Conservation (phyloP, 179 eudicot genomes). For the Nepenthes alata region DNA sequence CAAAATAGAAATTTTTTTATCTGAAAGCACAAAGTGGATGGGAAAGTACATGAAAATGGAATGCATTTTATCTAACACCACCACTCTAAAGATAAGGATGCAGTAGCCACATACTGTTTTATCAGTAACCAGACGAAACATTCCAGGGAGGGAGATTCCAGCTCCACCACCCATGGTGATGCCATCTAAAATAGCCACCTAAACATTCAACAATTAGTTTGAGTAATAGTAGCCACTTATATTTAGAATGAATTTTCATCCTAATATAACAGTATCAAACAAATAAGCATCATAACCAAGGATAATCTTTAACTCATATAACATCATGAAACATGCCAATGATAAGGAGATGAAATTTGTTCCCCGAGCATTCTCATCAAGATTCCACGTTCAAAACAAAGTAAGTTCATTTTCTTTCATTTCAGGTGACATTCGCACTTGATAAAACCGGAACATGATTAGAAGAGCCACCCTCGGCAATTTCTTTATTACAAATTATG, state of each 20-base stretch:
- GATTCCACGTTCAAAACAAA: too few species aligned
- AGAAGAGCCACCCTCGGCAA: too few species aligned
- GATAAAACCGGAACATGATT: too few species aligned
- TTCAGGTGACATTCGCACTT: not conserved
- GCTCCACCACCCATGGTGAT: conserved; percentile 81
- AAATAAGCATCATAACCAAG: not conserved
- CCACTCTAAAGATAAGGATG: conserved; percentile 1
- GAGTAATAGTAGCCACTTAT: not conserved
- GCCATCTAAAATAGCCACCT: conserved; percentile 92
- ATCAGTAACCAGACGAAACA: conserved; percentile 82
- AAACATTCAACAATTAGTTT: conserved; percentile 8
- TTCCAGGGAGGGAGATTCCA: conserved; percentile 83
- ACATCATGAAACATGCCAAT: too few species aligned
- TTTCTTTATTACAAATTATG: too few species aligned
- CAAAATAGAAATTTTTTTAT: not conserved
- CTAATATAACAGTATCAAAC: not conserved
- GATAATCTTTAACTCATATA: not conserved
- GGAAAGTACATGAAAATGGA: not conserved
- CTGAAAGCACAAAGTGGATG: not conserved
- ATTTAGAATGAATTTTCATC: not conserved
- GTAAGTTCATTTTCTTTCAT: too few species aligned
- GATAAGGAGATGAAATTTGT: too few species aligned
- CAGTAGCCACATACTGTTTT: conserved; percentile 56
- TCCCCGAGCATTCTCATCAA: too few species aligned
- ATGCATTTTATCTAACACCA: not conserved